Percentiles rank a stretch among this genome's conserved stretches.
Conservation (phyloP, 306 rosid genomes). For the Cucurbita ficifolia region DNA sequence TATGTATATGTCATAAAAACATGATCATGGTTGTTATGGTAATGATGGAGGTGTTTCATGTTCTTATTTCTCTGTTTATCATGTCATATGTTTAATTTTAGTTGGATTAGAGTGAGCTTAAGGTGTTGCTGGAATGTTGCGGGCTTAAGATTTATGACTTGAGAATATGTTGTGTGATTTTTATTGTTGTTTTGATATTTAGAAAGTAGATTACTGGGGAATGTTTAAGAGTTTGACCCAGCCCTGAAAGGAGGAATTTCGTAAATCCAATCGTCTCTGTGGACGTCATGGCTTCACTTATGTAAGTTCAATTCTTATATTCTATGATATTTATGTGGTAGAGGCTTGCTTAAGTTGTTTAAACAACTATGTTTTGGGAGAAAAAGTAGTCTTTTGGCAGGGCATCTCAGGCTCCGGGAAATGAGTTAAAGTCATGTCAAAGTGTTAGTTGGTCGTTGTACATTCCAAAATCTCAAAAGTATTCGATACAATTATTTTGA, state of each 20-base stretch:
- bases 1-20: conserved; percentile 15
- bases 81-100: not conserved
- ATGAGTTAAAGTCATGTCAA: no score
- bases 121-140: not conserved
- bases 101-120: not conserved
- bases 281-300: not conserved
- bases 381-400: not conserved
- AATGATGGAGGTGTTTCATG: conserved; percentile 2
- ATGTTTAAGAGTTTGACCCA: not conserved
- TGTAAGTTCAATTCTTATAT: not conserved
- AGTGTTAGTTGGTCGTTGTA: no score
- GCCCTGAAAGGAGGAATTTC: not conserved
- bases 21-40: conserved; percentile 3
- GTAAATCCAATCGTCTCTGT: not conserved
- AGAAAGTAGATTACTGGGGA: not conserved
- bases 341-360: not conserved
- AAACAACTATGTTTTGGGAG: not conserved
- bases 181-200: not conserved
- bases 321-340: not conserved
- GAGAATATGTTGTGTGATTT: not conserved
- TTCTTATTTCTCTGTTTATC: not conserved
- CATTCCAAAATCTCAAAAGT: no score
- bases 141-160: not conserved
- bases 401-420: not conserved
- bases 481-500: no score